Conservation (phyloP, 1,284 basidiomycete species). For the Austropuccinia psidii region DNA sequence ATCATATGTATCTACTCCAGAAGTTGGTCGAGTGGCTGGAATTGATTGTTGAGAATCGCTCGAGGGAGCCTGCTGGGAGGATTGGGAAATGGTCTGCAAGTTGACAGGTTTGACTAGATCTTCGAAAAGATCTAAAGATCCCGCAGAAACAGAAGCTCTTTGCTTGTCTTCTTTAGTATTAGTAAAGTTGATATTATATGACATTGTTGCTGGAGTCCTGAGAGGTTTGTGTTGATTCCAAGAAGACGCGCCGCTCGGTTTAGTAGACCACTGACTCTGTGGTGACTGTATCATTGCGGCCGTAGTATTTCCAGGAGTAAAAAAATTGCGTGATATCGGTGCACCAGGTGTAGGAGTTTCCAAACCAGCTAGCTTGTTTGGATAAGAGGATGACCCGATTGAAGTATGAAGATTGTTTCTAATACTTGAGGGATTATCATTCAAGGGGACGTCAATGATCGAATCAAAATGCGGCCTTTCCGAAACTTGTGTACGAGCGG, state of each 20-base stretch:
- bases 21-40: not conserved
- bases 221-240: constrained; percentile 28
- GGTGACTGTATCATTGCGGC: constrained; percentile 16
- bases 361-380: not conserved
- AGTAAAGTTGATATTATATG: not conserved
- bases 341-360: constrained; percentile 16
- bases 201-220: constrained; percentile 23
- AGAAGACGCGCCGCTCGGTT: not conserved
- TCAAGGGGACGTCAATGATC: constrained; percentile 27
- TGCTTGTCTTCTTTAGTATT: not conserved
- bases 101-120: constrained; percentile 7
- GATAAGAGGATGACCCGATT: constrained; percentile 4
- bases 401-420: constrained; percentile 10
- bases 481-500: not conserved
- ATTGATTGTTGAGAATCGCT: not conserved
- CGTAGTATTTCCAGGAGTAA: constrained; percentile 24
- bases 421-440: constrained; percentile 29
- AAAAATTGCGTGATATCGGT: not conserved
- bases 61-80: not conserved
- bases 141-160: not conserved
- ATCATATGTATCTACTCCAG: constrained; percentile 13
- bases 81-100: not conserved
- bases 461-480: constrained; percentile 2
- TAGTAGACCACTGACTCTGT: constrained; percentile 35
- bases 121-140: constrained; percentile 21